phyloP scores from a whole-genome alignment of 2,329 filamentous ascomycete genomes.

The Fusarium guadeloupense region DNA sequence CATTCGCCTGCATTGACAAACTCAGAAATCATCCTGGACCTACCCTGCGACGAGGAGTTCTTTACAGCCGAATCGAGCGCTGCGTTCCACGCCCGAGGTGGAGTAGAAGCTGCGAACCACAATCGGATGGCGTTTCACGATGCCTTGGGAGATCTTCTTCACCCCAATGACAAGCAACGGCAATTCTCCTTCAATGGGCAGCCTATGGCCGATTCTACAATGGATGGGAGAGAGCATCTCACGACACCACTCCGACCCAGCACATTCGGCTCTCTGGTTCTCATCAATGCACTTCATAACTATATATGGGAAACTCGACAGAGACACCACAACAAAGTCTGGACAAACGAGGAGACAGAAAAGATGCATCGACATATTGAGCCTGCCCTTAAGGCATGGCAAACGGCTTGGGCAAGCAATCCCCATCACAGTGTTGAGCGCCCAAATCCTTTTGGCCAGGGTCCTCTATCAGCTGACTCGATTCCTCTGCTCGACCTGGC shows the following conservation, averaged over 20 bases:
- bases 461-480: constrained; percentile 87
- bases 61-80: constrained; percentile 85
- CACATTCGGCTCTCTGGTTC: constrained; percentile 87
- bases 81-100: constrained; percentile 82
- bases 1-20: constrained; percentile 91
- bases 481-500: constrained; percentile 92
- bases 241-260: constrained; percentile 79
- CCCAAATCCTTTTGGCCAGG: constrained; percentile 82
- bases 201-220: constrained; percentile 23
- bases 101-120: constrained; percentile 72
- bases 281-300: constrained; percentile 96
- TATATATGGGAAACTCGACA: constrained; percentile 98
- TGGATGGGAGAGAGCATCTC: constrained; percentile 53
- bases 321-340: constrained; percentile 84
- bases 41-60: constrained; percentile 93
- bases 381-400: constrained; percentile 92
- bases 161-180: constrained; percentile 73
- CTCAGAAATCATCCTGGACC: constrained; percentile 87
- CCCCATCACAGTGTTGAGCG: constrained; percentile 84
- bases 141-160: constrained; percentile 81
- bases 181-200: constrained; percentile 49
- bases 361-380: constrained; percentile 97
- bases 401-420: constrained; percentile 88
- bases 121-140: constrained; percentile 82
- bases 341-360: constrained; percentile 92